Percentiles rank a stretch among this genome's conserved stretches.
Conservation (phyloP, 2,329 filamentous ascomycete genomes). For the Neocucurbitaria cava region DNA sequence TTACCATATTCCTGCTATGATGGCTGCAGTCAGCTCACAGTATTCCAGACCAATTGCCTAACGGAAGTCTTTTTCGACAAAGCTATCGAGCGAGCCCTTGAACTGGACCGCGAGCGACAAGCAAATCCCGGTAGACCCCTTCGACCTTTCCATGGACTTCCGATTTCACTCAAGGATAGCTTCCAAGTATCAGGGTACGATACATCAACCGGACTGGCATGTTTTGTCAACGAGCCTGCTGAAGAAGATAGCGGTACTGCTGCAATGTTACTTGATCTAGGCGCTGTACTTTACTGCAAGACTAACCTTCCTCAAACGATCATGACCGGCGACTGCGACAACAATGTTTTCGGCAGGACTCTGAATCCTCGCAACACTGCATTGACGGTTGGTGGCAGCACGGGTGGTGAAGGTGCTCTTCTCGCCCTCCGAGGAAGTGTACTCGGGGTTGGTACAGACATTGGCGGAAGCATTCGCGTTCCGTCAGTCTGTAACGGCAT, state of each 20-base stretch:
- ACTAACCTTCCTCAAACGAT: constrained; percentile 71
- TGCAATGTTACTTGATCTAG: constrained; percentile 63
- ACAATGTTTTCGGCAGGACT: constrained; percentile 67
- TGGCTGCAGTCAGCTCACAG: not conserved
- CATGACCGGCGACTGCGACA: constrained; percentile 66
- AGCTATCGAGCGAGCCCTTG: constrained; percentile 57
- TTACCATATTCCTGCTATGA: not conserved
- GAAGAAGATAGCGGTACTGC: constrained; percentile 61
- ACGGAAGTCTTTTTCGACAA: constrained; percentile 62
- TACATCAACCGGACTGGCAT: constrained; percentile 63
- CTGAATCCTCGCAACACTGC: constrained; percentile 65
- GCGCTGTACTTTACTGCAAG: constrained; percentile 71
- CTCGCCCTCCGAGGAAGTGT: constrained; percentile 64
- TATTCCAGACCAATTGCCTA: constrained; percentile 61
- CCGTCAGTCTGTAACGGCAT: constrained; percentile 61
- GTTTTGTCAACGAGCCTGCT: constrained; percentile 62
- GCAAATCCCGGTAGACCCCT: constrained; percentile 51
- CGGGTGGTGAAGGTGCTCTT: constrained; percentile 69
- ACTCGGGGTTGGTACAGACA: constrained; percentile 68
- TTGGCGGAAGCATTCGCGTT: constrained; percentile 56
- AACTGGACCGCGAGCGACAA: constrained; percentile 57
- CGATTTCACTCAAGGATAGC: constrained; percentile 71
- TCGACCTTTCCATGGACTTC: constrained; percentile 71
- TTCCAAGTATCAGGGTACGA: constrained; percentile 66
- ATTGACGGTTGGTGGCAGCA: constrained; percentile 67